Evolutionary conservation across 805 yeast species (phyloP).

Genomic region (Hanseniaspora jakobsenii): DNA sequence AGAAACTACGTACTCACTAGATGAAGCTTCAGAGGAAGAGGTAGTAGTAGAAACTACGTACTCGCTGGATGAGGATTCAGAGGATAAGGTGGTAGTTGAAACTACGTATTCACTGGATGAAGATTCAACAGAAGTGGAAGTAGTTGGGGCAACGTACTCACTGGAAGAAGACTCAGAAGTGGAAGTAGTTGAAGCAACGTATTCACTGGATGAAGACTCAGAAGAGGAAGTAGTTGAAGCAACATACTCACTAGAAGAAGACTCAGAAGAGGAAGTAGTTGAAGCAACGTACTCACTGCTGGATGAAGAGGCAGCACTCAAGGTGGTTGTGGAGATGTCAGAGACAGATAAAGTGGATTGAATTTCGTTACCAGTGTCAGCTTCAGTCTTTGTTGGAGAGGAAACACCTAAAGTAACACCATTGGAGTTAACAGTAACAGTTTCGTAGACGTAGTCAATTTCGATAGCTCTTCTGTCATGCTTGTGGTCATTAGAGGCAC

Average conservation of each 20-base stretch:
- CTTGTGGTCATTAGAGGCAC: slow-evolving; percentile 31
- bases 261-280: slow-evolving; percentile 19
- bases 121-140: slow-evolving; percentile 22
- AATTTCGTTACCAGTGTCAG: slow-evolving; percentile 16
- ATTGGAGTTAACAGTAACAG: slow-evolving; percentile 41
- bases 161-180: slow-evolving; percentile 23
- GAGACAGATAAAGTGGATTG: slow-evolving; percentile 18
- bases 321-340: slow-evolving; percentile 16
- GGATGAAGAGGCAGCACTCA: slow-evolving; percentile 18
- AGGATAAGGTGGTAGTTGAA: slow-evolving; percentile 23
- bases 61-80: slow-evolving; percentile 17
- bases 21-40: slow-evolving; percentile 20
- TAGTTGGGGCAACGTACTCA: slow-evolving; percentile 23
- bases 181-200: slow-evolving; percentile 23
- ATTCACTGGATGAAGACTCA: slow-evolving; percentile 23
- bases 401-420: slow-evolving; percentile 35
- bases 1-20: slow-evolving; percentile 22
- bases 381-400: slow-evolving; percentile 20
- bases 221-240: slow-evolving; percentile 22
- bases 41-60: slow-evolving; percentile 21
- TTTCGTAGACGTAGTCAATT: slow-evolving; percentile 41
- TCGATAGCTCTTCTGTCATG: slow-evolving; percentile 42
- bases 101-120: slow-evolving; percentile 20
- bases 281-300: slow-evolving; percentile 25
- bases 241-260: slow-evolving; percentile 23